A percentile compares a stretch with the other conserved stretches of the same genome.
These are phyloP conservation scores for Sugiyamaella smithiae DNA, from an alignment of 805 yeast species.

Conservation along the genomic window DNA sequence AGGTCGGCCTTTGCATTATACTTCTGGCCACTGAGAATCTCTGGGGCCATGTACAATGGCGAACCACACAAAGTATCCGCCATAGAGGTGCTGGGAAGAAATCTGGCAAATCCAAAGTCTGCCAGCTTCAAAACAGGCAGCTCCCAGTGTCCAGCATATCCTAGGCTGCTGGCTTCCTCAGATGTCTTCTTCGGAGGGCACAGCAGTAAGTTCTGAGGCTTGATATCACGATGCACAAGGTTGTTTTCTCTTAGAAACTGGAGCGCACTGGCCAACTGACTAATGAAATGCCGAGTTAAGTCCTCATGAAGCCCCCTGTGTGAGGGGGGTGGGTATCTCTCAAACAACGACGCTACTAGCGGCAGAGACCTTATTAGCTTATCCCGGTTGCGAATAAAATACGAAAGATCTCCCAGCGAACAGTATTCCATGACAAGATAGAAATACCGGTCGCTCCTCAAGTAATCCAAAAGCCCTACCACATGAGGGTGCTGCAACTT, in stretches of 20 bases:
- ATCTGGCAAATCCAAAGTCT: slow-evolving; percentile 96
- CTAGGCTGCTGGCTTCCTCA: slow-evolving; percentile 51
- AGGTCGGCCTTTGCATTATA: slow-evolving; percentile 96
- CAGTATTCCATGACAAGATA: slow-evolving; percentile 96
- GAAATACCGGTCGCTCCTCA: slow-evolving; percentile 70
- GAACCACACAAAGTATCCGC: slow-evolving; percentile 98
- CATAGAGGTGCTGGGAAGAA: slow-evolving; percentile 86
- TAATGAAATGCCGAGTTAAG: slow-evolving; percentile 76
- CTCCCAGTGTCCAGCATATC: slow-evolving; percentile 79
- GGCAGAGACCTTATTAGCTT: slow-evolving; percentile 76
- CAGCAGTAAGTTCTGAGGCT: slow-evolving; percentile 82
- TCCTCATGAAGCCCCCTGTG: slow-evolving; percentile 76
- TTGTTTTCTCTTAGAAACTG: slow-evolving; percentile 77
- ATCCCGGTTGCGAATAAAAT: slow-evolving; percentile 72
- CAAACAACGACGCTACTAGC: slow-evolving; percentile 67
- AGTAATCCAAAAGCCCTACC: slow-evolving; percentile 80
- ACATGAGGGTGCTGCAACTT: slow-evolving; percentile 90
- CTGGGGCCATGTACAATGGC: slow-evolving; percentile 98
- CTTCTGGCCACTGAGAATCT: slow-evolving; percentile 87
- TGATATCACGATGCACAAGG: slow-evolving; percentile 90
- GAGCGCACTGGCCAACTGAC: slow-evolving; percentile 82
- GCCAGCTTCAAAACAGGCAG: slow-evolving; percentile 91
- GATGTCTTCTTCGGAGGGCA: slow-evolving; percentile 76
- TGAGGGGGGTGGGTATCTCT: slow-evolving; percentile 77
- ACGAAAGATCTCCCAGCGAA: slow-evolving; percentile 89